Base-by-base conservation (phyloP, 208 protist species). In the Balamuthia mandrillaris region DNA sequence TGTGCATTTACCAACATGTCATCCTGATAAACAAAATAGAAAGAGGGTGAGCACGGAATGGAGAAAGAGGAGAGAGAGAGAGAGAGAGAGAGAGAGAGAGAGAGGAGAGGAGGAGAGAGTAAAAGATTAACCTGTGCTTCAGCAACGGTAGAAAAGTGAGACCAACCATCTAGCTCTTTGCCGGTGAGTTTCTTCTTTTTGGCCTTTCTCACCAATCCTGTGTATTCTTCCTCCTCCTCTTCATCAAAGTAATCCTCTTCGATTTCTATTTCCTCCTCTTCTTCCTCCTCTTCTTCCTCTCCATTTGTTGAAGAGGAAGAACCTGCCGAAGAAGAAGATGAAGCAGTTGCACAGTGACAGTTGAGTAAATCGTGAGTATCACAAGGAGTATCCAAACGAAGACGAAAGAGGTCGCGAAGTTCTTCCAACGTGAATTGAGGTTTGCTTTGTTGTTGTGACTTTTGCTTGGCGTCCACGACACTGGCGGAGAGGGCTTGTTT, bases 401-500 rank as follows among this genome's bases (percentile, higher is more conserved):
- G 94, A n/a, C 81, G 88, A 88, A 98, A 98, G 31, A 98, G 92
- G 65, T 97, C 93, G 63, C 93, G 92, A 6, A 98, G 90, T 72
- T 98, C 95, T 24, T 96, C 93, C n/a, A n/a, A n/a, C n/a, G n/a
- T n/a, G n/a, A n/a, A n/a, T n/a, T n/a, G n/a, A 39, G 21, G 14
- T 21, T 60, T 47, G 52, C n/a, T 47, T 5, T 81, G 39, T 18
- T 94, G n/a, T n/a, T n/a, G n/a, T n/a, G n/a, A n/a, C n/a, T n/a
- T n/a, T n/a, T n/a, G 92, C n/a, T 96, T 92, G 91, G 95, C 95
- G 86, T 97, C 95, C 21, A 97, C 92, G 10, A 97, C 95, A 84
- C 96, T 95, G 21, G 92, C 95, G 3, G 94, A 95, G 27, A 98
- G 94, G 18, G 95, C 96, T 75, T 97, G 94, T 90, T 99, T 99